A percentile compares a stretch with the other conserved stretches of the same genome.
Evolutionary conservation across 1,139 yeast genomes (phyloP).

Genomic region (Pichia sp.): DNA sequence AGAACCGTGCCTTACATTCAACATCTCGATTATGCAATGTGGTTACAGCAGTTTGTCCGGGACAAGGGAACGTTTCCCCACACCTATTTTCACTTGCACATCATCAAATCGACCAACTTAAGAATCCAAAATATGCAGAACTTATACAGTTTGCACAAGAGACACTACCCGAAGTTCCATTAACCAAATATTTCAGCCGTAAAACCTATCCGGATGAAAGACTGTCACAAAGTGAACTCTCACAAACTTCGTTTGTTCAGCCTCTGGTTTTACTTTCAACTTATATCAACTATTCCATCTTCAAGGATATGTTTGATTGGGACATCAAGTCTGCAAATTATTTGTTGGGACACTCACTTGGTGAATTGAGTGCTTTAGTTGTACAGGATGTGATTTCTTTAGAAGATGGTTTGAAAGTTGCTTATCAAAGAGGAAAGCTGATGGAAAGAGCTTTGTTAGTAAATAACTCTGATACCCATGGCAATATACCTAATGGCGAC

Average conservation of each 20-base stretch:
- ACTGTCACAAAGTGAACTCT: slow-evolving; percentile 13
- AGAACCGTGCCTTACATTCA: slow-evolving; percentile 1
- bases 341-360: slow-evolving; percentile 35
- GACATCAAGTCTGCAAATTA: slow-evolving; percentile 25
- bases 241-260: slow-evolving; percentile 32
- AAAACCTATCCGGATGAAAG: slow-evolving; percentile 5
- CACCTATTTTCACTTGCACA: slow-evolving; percentile 15
- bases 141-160: slow-evolving; percentile 5
- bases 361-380: slow-evolving; percentile 32
- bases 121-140: slow-evolving; percentile 4
- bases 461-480: not conserved
- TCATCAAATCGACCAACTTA: slow-evolving; percentile 8
- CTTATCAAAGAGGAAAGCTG: slow-evolving; percentile 29
- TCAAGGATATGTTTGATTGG: slow-evolving; percentile 19
- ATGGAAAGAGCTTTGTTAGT: slow-evolving; percentile 29
- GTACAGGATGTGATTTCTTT: slow-evolving; percentile 27
- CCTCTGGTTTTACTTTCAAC: slow-evolving; percentile 32
- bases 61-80: slow-evolving; percentile 19
- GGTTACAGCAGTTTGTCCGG: slow-evolving; percentile 16
- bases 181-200: slow-evolving; percentile 7
- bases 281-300: slow-evolving; percentile 22
- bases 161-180: slow-evolving; percentile 9
- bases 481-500: not conserved
- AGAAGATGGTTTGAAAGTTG: slow-evolving; percentile 26
- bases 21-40: not conserved